These are phyloP conservation scores for Solanum gandarillasii DNA, from an alignment of 257 asterid species.

Conservation along the genomic window DNA sequence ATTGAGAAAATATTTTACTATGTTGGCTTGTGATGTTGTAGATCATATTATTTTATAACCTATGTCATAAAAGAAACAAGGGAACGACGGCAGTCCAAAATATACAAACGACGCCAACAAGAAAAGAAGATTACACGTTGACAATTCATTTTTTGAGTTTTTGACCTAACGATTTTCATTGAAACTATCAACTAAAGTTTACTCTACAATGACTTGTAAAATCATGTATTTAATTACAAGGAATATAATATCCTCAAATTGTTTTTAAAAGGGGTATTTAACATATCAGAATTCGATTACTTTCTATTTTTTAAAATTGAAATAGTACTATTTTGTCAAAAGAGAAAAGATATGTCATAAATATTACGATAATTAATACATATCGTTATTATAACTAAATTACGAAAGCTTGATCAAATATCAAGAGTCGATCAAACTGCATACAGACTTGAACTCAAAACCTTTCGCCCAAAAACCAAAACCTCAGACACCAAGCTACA, in stretches of 20 bases:
- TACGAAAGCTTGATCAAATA: too few relatives aligned
- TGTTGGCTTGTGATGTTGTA: background rate
- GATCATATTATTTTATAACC: background rate
- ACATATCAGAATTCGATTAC: background rate
- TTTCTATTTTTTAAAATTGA: background rate
- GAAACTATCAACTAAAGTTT: background rate
- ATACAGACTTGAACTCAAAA: too few relatives aligned
- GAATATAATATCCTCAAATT: background rate
- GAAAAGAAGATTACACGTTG: background rate
- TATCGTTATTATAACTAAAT: too few relatives aligned
- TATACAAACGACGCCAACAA: background rate
- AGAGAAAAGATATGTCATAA: background rate
- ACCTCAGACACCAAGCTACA: too few relatives aligned
- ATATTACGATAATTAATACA: background rate
- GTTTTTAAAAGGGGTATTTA: background rate
- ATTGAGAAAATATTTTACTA: too few relatives aligned
- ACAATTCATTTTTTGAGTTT: background rate
- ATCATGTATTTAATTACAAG: background rate
- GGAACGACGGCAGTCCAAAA: background rate
- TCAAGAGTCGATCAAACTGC: too few relatives aligned
- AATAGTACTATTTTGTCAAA: background rate
- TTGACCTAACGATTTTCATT: background rate
- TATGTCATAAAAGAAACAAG: background rate
- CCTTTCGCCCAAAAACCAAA: too few relatives aligned
- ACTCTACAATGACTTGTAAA: background rate